Conservation (phyloP, 768 basidiomycete genomes). For the Rhizopogon vinicolor region DNA sequence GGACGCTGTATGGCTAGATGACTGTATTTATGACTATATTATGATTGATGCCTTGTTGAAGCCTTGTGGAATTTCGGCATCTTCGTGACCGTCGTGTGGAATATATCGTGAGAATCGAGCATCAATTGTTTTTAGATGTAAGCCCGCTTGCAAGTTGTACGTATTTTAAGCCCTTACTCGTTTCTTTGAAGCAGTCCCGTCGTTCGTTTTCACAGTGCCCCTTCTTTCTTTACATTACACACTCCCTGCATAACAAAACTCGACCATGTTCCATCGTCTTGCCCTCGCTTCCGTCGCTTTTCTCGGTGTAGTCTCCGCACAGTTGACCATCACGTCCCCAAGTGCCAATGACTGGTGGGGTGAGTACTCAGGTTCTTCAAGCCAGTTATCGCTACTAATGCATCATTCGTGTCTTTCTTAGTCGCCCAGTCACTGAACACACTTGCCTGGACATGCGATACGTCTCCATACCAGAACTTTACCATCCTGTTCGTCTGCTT, state of each 20-base stretch:
- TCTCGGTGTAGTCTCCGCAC: slow-evolving; percentile 32
- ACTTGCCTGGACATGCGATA: slow-evolving; percentile 54
- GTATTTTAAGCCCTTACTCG: slow-evolving; percentile 9
- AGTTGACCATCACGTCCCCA: slow-evolving; percentile 43
- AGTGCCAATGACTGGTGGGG: slow-evolving; percentile 55
- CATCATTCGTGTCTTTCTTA: slow-evolving; percentile 16
- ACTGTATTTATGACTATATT: slow-evolving; percentile 6
- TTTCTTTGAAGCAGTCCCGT: slow-evolving; percentile 6
- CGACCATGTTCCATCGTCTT: slow-evolving; percentile 31
- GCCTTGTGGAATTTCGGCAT: no score
- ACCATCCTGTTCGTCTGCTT: slow-evolving; percentile 46
- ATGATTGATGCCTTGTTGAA: not conserved
- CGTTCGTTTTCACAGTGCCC: slow-evolving; percentile 21
- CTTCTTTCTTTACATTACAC: slow-evolving; percentile 7
- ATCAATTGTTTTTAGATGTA: not conserved
- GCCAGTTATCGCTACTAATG: not conserved
- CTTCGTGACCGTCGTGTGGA: no score
- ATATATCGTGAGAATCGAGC: slow-evolving; percentile 22
- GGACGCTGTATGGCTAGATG: slow-evolving; percentile 2
- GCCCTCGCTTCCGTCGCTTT: slow-evolving; percentile 35
- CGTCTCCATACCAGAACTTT: slow-evolving; percentile 34
- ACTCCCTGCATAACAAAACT: not conserved
- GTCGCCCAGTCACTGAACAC: slow-evolving; percentile 55
- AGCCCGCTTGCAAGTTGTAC: no score
- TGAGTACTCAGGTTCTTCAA: slow-evolving; percentile 26